phyloP scores from a whole-genome alignment of 306 rosid species.

The Alnus rubra region DNA sequence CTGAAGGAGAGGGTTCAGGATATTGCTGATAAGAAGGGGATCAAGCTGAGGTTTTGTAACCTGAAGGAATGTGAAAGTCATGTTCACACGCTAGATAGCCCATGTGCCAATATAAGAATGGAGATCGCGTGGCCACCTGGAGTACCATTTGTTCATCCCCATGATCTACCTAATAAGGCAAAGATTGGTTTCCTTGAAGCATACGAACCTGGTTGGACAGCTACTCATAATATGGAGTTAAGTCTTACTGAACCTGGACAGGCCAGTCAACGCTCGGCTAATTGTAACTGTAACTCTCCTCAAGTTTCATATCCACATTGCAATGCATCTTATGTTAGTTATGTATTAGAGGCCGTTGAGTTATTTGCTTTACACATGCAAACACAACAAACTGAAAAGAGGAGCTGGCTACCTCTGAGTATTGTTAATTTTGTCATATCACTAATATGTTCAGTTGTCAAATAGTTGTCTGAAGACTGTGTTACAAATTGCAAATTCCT shows the following conservation, averaged over 20 bases:
- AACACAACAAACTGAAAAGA: not conserved
- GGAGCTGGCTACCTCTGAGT: not conserved
- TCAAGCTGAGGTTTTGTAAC: slow-evolving; percentile 94
- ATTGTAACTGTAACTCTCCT: slow-evolving; percentile 58
- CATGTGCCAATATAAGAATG: slow-evolving; percentile 84
- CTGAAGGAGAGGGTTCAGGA: slow-evolving; percentile 96
- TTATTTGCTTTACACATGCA: slow-evolving; percentile 16
- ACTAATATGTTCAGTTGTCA: not conserved
- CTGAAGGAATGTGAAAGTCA: slow-evolving; percentile 97
- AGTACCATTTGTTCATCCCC: slow-evolving; percentile 99
- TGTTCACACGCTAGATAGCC: slow-evolving; percentile 73
- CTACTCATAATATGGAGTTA: slow-evolving; percentile 68
- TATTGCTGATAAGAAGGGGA: slow-evolving; percentile 96
- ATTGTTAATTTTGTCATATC: not conserved
- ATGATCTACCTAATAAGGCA: slow-evolving; percentile 95
- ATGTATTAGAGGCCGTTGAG: not conserved
- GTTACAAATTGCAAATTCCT: not conserved
- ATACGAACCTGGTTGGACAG: slow-evolving; percentile 99
- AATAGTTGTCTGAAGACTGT: not conserved
- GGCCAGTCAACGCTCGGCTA: slow-evolving; percentile 74
- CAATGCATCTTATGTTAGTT: slow-evolving; percentile 10
- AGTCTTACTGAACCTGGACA: slow-evolving; percentile 74
- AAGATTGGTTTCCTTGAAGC: slow-evolving; percentile 97
- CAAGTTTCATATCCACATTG: slow-evolving; percentile 40
- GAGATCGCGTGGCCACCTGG: slow-evolving; percentile 97